These are phyloP conservation scores for Phoma sp. DNA, from an alignment of 2,329 filamentous ascomycete species.

Conservation along the genomic window DNA sequence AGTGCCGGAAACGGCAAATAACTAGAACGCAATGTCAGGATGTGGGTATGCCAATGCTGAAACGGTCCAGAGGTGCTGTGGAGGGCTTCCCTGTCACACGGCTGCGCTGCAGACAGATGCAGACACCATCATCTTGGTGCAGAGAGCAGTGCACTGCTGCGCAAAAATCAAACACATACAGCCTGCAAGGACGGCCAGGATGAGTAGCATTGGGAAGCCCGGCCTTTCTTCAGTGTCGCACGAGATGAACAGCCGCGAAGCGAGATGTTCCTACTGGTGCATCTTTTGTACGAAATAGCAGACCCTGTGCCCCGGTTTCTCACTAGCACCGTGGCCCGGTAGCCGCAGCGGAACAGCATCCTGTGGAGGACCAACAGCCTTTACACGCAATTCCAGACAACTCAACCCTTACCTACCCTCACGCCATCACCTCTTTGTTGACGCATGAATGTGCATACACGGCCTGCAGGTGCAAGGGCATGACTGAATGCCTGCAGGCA, in stretches of 20 bases:
- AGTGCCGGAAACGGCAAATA: constrained; percentile 11
- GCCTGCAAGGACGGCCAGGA: constrained; percentile 16
- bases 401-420: constrained; percentile 5
- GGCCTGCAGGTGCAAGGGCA: background rate
- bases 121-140: background rate
- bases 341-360: constrained; percentile 14
- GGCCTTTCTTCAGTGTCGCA: constrained; percentile 10
- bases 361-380: background rate
- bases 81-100: constrained; percentile 7
- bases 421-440: background rate
- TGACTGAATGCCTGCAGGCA: background rate
- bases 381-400: background rate
- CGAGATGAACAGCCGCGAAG: constrained; percentile 15
- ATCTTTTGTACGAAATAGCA: constrained; percentile 7
- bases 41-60: constrained; percentile 8
- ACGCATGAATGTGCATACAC: constrained; percentile 8
- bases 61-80: constrained; percentile 6
- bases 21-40: constrained; percentile 16
- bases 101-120: constrained; percentile 4
- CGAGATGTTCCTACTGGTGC: constrained; percentile 11
- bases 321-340: constrained; percentile 6
- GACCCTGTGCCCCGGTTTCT: constrained; percentile 13
- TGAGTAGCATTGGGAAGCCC: constrained; percentile 6
- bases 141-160: constrained; percentile 1
- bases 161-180: constrained; percentile 1